Conservation (phyloP, 768 basidiomycete species). For the Psilocybe sp. region DNA sequence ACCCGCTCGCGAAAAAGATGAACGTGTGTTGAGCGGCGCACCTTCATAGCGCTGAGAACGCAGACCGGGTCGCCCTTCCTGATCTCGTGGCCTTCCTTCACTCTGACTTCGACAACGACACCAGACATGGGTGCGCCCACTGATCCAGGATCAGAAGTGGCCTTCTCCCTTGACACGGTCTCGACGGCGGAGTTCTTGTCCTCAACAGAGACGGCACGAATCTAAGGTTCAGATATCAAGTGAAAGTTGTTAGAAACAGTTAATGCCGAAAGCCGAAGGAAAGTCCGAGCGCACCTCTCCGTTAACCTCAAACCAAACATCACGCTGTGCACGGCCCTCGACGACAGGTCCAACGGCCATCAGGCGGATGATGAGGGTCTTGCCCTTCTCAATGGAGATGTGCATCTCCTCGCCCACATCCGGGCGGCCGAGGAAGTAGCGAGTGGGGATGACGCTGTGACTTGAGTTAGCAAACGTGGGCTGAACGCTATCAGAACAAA, state of each 20-base stretch:
- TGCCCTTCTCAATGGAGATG: slow-evolving; percentile 93
- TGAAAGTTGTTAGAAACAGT: slow-evolving; percentile 5
- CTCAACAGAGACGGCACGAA: slow-evolving; percentile 92
- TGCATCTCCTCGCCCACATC: slow-evolving; percentile 94
- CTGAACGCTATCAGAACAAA: background rate
- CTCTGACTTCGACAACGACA: slow-evolving; percentile 96
- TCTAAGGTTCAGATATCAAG: slow-evolving; percentile 39
- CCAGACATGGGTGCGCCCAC: slow-evolving; percentile 98
- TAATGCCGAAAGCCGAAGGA: background rate
- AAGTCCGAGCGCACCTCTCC: slow-evolving; percentile 64
- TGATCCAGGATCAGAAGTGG: slow-evolving; percentile 91
- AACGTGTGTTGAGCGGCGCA: slow-evolving; percentile 28
- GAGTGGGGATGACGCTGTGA: slow-evolving; percentile 88
- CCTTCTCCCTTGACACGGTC: slow-evolving; percentile 91
- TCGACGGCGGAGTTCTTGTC: slow-evolving; percentile 98
- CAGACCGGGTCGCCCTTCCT: slow-evolving; percentile 97
- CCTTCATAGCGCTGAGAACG: slow-evolving; percentile 97
- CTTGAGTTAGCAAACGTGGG: slow-evolving; percentile 10
- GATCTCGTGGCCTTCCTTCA: slow-evolving; percentile 96
- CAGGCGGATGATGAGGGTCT: slow-evolving; percentile 93
- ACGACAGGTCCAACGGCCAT: slow-evolving; percentile 95
- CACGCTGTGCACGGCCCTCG: slow-evolving; percentile 86
- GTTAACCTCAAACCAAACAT: slow-evolving; percentile 98
- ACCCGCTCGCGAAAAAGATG: slow-evolving; percentile 8
- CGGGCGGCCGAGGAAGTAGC: slow-evolving; percentile 95